phyloP scores from a whole-genome alignment of 345 rosid species.

The Trapa incisa region DNA sequence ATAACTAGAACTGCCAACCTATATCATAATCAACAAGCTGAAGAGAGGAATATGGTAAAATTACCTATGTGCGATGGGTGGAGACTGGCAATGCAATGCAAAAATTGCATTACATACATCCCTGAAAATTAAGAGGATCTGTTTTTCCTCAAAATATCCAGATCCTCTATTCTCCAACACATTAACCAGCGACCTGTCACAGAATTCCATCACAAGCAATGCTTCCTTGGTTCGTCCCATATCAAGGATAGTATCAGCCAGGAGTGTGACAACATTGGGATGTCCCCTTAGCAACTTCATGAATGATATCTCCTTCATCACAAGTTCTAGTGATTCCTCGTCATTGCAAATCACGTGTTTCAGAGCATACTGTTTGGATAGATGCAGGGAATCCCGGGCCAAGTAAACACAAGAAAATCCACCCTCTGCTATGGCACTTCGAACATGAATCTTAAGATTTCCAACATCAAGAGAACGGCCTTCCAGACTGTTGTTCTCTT shows the following conservation, averaged over 20 bases:
- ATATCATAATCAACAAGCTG: neutral
- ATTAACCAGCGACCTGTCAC: slow-evolving; percentile 76
- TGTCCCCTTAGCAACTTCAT: slow-evolving; percentile 81
- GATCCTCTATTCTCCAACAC: slow-evolving; percentile 76
- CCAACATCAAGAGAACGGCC: slow-evolving; percentile 80
- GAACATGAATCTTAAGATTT: slow-evolving; percentile 63
- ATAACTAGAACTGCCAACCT: neutral
- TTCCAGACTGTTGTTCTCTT: slow-evolving; percentile 80
- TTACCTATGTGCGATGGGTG: slow-evolving; percentile 91
- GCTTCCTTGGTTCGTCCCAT: slow-evolving; percentile 93
- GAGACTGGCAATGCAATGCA: slow-evolving; percentile 89
- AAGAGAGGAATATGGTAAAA: neutral
- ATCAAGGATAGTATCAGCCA: slow-evolving; percentile 60
- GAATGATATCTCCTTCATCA: slow-evolving; percentile 66
- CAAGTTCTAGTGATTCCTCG: slow-evolving; percentile 65
- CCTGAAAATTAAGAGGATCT: slow-evolving; percentile 58
- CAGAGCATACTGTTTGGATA: slow-evolving; percentile 77
- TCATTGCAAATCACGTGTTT: slow-evolving; percentile 94
- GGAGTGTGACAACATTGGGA: slow-evolving; percentile 68
- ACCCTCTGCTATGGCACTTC: slow-evolving; percentile 75
- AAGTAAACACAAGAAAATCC: slow-evolving; percentile 91
- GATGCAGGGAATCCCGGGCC: slow-evolving; percentile 56
- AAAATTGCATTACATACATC: slow-evolving; percentile 91
- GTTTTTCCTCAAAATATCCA: slow-evolving; percentile 79
- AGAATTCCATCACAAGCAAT: slow-evolving; percentile 79